phyloP scores from a whole-genome alignment of 1,284 basidiomycete species.

The Farysia itapuensis region DNA sequence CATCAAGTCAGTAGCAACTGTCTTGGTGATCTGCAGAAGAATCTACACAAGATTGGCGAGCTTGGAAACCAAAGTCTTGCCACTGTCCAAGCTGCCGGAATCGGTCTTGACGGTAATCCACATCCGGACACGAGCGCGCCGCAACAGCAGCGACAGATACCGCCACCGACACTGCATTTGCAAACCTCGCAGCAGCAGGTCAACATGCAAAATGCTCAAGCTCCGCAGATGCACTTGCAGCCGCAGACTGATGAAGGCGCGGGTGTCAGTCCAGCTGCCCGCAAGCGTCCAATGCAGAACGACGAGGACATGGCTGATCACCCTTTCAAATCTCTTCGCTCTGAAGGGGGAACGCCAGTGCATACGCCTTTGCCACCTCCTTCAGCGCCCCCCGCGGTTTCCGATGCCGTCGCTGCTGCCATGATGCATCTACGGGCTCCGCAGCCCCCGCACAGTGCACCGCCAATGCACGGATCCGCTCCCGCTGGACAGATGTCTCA shows the following conservation, averaged over 20 bases:
- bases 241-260: constrained; percentile 1
- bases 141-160: constrained; percentile 7
- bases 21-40: constrained; percentile 44
- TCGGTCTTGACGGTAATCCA: neutral
- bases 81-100: constrained; percentile 1
- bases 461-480: constrained; percentile 1
- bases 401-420: constrained; percentile 3
- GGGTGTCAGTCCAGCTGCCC: constrained; percentile 21
- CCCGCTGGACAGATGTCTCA: neutral
- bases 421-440: constrained; percentile 13
- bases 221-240: neutral
- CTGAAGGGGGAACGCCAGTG: constrained; percentile 22
- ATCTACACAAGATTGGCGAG: constrained; percentile 40
- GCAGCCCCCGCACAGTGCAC: constrained; percentile 13
- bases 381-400: constrained; percentile 15
- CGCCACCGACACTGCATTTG: constrained; percentile 1
- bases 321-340: constrained; percentile 31
- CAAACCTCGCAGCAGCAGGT: constrained; percentile 7
- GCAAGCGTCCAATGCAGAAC: constrained; percentile 32
- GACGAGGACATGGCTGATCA: constrained; percentile 26
- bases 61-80: constrained; percentile 42
- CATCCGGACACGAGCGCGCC: neutral
- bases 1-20: constrained; percentile 41
- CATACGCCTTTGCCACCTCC: constrained; percentile 26
- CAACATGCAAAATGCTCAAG: neutral